Conservation (phyloP, 2,329 filamentous ascomycete genomes). For the Juglanconis oblonga region DNA sequence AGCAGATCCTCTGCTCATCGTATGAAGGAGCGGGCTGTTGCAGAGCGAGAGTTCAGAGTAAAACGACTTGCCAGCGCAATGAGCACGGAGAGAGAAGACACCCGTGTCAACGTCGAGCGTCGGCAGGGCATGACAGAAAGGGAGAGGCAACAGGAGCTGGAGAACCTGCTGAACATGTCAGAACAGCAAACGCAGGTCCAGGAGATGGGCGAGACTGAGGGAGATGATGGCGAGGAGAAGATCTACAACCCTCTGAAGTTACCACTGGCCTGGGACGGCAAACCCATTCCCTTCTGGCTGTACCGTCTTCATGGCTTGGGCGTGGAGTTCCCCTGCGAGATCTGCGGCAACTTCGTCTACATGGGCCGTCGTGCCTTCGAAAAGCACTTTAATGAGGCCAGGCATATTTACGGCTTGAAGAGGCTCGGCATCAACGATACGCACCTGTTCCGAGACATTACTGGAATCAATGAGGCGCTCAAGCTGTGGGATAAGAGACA, state of each 20-base stretch:
- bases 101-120: conserved; percentile 90
- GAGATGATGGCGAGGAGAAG: conserved; percentile 76
- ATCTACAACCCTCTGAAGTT: conserved; percentile 97
- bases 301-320: conserved; percentile 95
- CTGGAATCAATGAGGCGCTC: conserved; percentile 82
- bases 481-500: conserved; percentile 92
- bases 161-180: conserved; percentile 67
- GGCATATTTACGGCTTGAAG: conserved; percentile 90
- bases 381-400: conserved; percentile 94
- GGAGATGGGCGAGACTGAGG: conserved; percentile 64
- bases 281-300: conserved; percentile 98
- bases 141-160: conserved; percentile 89
- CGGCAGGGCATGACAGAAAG: conserved; percentile 97
- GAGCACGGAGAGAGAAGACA: conserved; percentile 84
- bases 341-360: conserved; percentile 98
- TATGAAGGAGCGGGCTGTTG: conserved; percentile 81
- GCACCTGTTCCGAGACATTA: conserved; percentile 90
- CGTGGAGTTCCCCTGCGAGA: conserved; percentile 92
- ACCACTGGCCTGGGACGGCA: conserved; percentile 95
- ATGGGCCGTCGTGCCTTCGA: conserved; percentile 95
- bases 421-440: conserved; percentile 92
- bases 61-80: conserved; percentile 78
- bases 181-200: conserved; percentile 43
- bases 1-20: conserved; percentile 21
- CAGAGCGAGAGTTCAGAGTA: conserved; percentile 82